phyloP scores from a whole-genome alignment of 148 eudicot genomes.

The Amaranthus palmeri region DNA sequence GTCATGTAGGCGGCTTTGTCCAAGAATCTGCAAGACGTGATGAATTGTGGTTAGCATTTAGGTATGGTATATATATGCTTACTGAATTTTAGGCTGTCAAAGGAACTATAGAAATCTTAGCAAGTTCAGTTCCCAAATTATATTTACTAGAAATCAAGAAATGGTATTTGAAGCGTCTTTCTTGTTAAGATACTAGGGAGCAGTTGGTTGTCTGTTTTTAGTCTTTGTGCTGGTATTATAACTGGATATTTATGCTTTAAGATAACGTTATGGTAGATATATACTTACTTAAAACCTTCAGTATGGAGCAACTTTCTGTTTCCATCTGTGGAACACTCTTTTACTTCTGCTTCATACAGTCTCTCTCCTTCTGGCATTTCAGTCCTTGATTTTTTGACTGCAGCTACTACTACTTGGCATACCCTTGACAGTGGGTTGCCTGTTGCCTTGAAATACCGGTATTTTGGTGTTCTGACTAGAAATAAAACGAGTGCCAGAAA shows the following conservation, averaged over 20 bases:
- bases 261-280: neutral
- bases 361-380: slow-evolving; percentile 33
- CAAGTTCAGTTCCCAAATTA: too few species aligned
- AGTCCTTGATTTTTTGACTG: slow-evolving; percentile 50
- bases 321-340: slow-evolving; percentile 36
- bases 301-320: slow-evolving; percentile 65
- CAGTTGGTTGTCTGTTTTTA: too few species aligned
- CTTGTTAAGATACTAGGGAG: too few species aligned
- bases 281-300: slow-evolving; percentile 64
- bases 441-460: slow-evolving; percentile 66
- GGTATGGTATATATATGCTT: neutral
- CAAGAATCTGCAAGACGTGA: slow-evolving; percentile 45
- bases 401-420: slow-evolving; percentile 75
- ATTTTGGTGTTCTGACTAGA: slow-evolving; percentile 61
- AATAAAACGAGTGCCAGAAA: slow-evolving; percentile 60
- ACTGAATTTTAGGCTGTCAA: neutral
- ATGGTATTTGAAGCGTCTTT: neutral
- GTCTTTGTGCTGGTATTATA: too few species aligned
- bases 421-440: slow-evolving; percentile 83
- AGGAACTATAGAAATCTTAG: neutral
- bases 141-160: neutral
- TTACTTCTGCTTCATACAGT: slow-evolving; percentile 36
- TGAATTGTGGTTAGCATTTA: slow-evolving; percentile 10
- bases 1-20: slow-evolving; percentile 70
- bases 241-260: neutral